phyloP scores from a whole-genome alignment of 2,329 filamentous ascomycete species.

The Alternaria metachromatica region DNA sequence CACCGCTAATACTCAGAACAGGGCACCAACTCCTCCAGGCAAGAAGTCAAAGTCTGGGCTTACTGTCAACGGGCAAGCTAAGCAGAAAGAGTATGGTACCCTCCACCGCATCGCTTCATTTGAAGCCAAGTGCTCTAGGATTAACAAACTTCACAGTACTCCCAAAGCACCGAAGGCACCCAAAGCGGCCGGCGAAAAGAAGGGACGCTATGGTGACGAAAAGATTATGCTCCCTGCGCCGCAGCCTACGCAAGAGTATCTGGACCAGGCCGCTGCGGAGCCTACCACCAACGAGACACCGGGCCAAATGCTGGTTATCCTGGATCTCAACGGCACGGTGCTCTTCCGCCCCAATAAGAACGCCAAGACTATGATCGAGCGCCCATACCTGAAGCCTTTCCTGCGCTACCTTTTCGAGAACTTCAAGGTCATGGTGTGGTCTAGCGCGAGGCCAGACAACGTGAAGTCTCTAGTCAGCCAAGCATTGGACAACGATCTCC shows the following conservation, averaged over 20 bases:
- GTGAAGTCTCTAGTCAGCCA: slow-evolving; percentile 71
- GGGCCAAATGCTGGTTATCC: slow-evolving; percentile 76
- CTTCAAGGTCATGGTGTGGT: slow-evolving; percentile 89
- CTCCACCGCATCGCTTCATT: slow-evolving; percentile 12
- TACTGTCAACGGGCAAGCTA: slow-evolving; percentile 16
- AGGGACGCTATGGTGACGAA: slow-evolving; percentile 24
- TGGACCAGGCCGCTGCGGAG: slow-evolving; percentile 58
- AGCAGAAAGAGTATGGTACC: slow-evolving; percentile 28
- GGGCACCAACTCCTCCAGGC: slow-evolving; percentile 22
- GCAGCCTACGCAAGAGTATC: slow-evolving; percentile 65
- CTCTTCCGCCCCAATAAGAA: slow-evolving; percentile 69
- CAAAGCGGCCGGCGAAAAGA: slow-evolving; percentile 14
- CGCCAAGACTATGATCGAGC: slow-evolving; percentile 63
- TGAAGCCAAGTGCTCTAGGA: slow-evolving; percentile 9
- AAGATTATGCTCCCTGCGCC: slow-evolving; percentile 60
- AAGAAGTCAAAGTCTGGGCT: slow-evolving; percentile 21
- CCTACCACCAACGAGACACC: slow-evolving; percentile 50
- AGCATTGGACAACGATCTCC: slow-evolving; percentile 66
- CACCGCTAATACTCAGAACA: slow-evolving; percentile 21
- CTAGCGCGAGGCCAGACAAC: slow-evolving; percentile 78
- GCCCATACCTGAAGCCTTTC: slow-evolving; percentile 73
- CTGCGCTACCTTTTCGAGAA: slow-evolving; percentile 74
- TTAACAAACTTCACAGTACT: slow-evolving; percentile 33
- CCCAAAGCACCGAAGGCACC: slow-evolving; percentile 3
- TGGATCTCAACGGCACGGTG: slow-evolving; percentile 94